Conservation (phyloP, 441 rosid genomes). For the Jatropha podagrica region DNA sequence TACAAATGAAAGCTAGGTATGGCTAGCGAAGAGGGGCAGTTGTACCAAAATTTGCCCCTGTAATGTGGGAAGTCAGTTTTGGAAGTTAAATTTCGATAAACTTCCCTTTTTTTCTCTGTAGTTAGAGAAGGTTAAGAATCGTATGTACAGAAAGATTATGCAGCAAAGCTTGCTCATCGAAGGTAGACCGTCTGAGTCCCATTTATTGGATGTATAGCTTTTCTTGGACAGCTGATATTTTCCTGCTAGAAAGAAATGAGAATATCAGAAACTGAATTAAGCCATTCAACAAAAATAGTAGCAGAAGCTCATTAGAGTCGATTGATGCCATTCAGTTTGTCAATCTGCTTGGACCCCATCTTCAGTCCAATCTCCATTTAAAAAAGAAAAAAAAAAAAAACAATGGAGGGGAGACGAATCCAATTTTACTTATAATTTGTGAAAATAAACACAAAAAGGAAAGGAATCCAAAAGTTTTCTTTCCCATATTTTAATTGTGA, state of each 20-base stretch:
- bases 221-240: conserved; percentile 21
- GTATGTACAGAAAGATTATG: conserved; percentile 20
- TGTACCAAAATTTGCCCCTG: conserved; percentile 14
- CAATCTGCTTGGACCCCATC: not conserved
- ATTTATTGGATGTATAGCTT: conserved; percentile 10
- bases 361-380: not conserved
- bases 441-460: not conserved
- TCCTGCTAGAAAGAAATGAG: conserved; percentile 27
- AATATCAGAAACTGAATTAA: conserved; percentile 8
- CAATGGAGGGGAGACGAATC: too few species aligned
- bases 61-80: not conserved
- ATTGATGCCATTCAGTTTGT: not conserved
- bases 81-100: not conserved
- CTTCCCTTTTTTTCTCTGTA: not conserved
- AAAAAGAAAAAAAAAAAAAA: not conserved
- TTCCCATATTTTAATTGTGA: not conserved
- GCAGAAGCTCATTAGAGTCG: not conserved
- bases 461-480: not conserved
- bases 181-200: conserved; percentile 18
- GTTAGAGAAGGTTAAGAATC: conserved; percentile 17
- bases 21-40: not conserved
- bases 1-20: conserved; percentile 3
- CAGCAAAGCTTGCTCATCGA: conserved; percentile 24
- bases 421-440: too few species aligned
- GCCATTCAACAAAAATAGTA: not conserved